A percentile compares a stretch with the other conserved stretches of the same genome.
These are phyloP conservation scores for Verticillium tricorpus DNA, from an alignment of 2,329 filamentous ascomycete species.

Conservation along the genomic window DNA sequence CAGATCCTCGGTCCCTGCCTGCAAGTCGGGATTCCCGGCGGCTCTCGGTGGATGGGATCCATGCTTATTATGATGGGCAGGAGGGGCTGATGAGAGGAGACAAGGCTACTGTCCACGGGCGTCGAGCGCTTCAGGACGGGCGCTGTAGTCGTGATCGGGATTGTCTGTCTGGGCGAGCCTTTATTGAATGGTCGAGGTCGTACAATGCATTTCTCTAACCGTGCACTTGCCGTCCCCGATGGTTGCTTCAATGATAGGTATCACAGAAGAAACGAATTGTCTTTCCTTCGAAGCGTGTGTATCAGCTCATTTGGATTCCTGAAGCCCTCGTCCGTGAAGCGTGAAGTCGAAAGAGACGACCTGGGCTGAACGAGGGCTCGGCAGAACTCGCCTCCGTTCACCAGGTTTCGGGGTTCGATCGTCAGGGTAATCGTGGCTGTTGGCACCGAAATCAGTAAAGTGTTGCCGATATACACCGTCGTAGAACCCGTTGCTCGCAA, in stretches of 20 bases:
- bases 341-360: not conserved
- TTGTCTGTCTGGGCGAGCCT: not conserved
- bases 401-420: not conserved
- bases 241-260: not conserved
- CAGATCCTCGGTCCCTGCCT: too few species aligned
- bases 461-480: too few species aligned
- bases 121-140: not conserved
- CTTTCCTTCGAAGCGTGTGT: not conserved
- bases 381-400: too few species aligned
- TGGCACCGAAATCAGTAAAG: not conserved
- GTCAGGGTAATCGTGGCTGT: not conserved
- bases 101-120: too few species aligned
- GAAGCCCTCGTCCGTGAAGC: not conserved
- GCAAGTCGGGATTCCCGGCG: too few species aligned
- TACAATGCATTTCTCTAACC: not conserved
- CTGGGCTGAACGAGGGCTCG: not conserved
- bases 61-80: too few species aligned
- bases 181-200: not conserved
- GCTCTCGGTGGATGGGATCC: too few species aligned
- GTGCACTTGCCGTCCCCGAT: not conserved
- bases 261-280: too few species aligned
- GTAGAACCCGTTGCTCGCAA: too few species aligned
- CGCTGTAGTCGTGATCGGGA: not conserved
- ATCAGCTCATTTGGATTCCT: not conserved
- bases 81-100: too few species aligned